Evolutionary conservation across 345 rosid species (phyloP).

Genomic region (Pistacia integerrima): DNA sequence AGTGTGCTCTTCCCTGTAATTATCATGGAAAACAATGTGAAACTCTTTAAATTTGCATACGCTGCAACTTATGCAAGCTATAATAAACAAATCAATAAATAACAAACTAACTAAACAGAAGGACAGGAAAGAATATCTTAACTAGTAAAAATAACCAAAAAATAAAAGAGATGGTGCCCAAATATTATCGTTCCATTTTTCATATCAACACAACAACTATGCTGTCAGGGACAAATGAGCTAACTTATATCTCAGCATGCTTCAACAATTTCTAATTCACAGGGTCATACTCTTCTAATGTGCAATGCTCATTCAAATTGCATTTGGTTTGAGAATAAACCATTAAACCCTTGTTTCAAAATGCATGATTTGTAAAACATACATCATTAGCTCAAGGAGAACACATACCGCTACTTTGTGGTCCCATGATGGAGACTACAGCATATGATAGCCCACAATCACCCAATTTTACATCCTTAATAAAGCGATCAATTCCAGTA

Average conservation of each 20-base stretch:
- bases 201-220: background rate
- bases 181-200: background rate
- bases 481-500: slow-evolving; percentile 68
- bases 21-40: slow-evolving; percentile 31
- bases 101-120: background rate
- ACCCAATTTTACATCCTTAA: slow-evolving; percentile 68
- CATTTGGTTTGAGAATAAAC: background rate
- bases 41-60: slow-evolving; percentile 14
- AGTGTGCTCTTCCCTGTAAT: slow-evolving; percentile 95
- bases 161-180: background rate
- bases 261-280: background rate
- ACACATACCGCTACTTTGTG: slow-evolving; percentile 94
- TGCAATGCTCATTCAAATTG: background rate
- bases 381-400: slow-evolving; percentile 1
- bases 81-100: background rate
- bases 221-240: background rate
- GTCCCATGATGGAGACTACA: slow-evolving; percentile 97
- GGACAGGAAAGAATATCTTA: background rate
- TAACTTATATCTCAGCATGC: background rate
- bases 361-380: slow-evolving; percentile 10
- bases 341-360: background rate
- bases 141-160: background rate
- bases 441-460: slow-evolving; percentile 97
- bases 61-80: background rate
- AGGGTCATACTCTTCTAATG: background rate